Evolutionary conservation across 805 yeast genomes (phyloP), one percentile per base, ranked within the genome.

Genomic region (Candida anglica): DNA sequence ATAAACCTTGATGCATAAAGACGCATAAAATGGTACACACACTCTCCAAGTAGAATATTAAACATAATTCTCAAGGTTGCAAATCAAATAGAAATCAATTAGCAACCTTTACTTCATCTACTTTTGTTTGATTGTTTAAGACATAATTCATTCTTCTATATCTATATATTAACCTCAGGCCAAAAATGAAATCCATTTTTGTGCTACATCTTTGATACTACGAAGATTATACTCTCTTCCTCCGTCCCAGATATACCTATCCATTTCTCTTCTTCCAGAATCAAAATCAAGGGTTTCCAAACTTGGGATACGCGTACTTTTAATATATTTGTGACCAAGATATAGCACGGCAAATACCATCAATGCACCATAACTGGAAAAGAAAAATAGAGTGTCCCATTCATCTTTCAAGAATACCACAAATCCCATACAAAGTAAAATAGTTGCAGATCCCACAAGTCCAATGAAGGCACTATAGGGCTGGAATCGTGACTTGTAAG

Each of bases 251-350:
- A 79, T 76, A 42, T 75, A 75, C 31, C 87, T 65, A 56, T 87
- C 96, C 60, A 81, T 77, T 52, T 86, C 95, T 32, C 93, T 69
- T 47, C 95, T 66, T 2, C 95, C 95, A 0, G 86, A 73, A 54
- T 87, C 95, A 52, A 83, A 71, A 54, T 87, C 95, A 39, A 86
- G 53, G 29, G 84, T 81, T 44, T 83, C 89, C 29, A 85, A 59
- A 32, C 85, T 71, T 33, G 78, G 84, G 8, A 81, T 62, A 42
- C 77, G 72, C 2, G 89, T 79, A 7, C 86, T 76, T 38, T 77
- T 72, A 11, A 78, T 49, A 0, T 77, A 27, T 48, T 78, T 79
- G 56, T 81, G 80, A 1, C 76, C 73, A 19, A 66, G 13, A 46
- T 73, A 82, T 24, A 75, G 66, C 1, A 71, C 44, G 1, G 60